Evolutionary conservation across 73 alveolate genomes (phyloP).

Genomic region (Paramecium tetraurelia): DNA sequence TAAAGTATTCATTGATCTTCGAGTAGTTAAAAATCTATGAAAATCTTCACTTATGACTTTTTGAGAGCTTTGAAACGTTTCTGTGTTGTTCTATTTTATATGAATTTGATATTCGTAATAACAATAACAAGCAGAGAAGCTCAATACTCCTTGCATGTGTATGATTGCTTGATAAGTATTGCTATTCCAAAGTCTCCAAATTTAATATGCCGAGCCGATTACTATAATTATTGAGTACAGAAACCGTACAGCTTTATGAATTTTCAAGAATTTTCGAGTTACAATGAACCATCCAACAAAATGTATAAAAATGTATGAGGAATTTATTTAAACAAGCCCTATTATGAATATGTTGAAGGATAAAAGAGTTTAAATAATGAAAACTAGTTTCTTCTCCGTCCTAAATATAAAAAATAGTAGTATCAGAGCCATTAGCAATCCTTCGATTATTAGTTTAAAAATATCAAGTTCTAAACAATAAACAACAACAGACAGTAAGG

Average conservation of each 20-base stretch:
- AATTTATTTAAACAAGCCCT: neutral
- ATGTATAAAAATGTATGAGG: neutral
- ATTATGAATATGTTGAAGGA: neutral
- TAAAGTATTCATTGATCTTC: neutral
- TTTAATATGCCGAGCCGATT: neutral
- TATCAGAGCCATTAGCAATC: neutral
- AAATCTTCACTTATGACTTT: slow-evolving; percentile 15
- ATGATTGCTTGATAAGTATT: neutral
- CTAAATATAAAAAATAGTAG: neutral
- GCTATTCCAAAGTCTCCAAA: neutral
- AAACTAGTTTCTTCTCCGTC: neutral
- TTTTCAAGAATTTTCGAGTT: neutral
- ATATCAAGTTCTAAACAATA: neutral
- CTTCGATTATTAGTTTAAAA: neutral
- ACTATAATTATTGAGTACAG: neutral
- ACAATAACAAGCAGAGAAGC: neutral
- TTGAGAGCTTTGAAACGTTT: neutral
- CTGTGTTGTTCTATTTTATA: neutral
- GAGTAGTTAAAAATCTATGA: neutral
- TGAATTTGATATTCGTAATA: neutral
- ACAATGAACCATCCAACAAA: neutral
- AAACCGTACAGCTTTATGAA: neutral
- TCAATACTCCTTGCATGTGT: neutral
- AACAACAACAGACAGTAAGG: neutral
- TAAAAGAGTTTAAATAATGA: neutral